Conservation (phyloP, 163 green algal species). For the Prototheca cutis region DNA sequence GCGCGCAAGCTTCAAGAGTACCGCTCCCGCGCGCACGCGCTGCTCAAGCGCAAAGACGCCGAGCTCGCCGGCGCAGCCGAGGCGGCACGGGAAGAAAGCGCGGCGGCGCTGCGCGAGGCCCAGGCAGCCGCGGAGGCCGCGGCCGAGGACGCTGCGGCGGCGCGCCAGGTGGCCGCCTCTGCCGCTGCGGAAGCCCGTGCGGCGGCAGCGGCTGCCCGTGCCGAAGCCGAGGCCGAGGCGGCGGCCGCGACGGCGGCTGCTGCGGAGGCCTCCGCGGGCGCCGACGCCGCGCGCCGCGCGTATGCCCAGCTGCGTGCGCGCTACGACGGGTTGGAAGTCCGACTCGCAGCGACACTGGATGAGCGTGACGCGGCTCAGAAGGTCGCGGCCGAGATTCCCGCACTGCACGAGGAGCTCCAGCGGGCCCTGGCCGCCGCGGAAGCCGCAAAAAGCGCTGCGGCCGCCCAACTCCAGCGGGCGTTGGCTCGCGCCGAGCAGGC, state of each 20-base stretch:
- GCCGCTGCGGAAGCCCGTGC: background rate
- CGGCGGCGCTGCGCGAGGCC: constrained; percentile 1
- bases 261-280: constrained; percentile 1
- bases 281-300: constrained; percentile 13
- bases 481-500: too few species aligned
- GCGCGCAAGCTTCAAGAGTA: constrained; percentile 17
- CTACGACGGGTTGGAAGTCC: constrained; percentile 22
- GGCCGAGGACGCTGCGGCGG: background rate
- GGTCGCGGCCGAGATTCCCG: background rate
- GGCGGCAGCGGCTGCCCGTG: background rate
- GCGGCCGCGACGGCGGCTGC: constrained; percentile 2
- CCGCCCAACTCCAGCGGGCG: too few species aligned
- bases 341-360: constrained; percentile 4
- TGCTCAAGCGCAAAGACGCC: constrained; percentile 22
- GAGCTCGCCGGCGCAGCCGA: constrained; percentile 9
- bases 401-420: constrained; percentile 2
- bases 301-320: constrained; percentile 29
- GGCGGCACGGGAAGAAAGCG: background rate
- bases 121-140: constrained; percentile 9
- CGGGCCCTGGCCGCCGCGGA: constrained; percentile 6
- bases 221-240: constrained; percentile 12
- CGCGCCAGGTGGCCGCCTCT: background rate
- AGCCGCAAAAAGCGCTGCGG: too few species aligned
- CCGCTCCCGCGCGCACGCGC: constrained; percentile 23
- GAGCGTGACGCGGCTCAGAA: constrained; percentile 2